Evolutionary conservation across 2,329 filamentous ascomycete species (phyloP).

Genomic region (Xylariaceae sp.): DNA sequence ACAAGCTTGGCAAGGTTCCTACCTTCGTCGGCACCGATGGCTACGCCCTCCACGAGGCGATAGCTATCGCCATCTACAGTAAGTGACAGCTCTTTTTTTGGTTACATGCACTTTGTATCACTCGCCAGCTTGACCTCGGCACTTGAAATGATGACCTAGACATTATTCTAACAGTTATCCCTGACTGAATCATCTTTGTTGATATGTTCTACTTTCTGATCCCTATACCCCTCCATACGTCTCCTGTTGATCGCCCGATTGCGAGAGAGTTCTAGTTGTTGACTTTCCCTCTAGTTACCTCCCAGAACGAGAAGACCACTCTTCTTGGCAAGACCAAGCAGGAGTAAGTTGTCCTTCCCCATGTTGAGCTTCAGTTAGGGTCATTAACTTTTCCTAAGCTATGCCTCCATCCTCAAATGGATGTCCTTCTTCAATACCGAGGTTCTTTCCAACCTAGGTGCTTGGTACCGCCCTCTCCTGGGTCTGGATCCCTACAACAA

Average conservation of each 20-base stretch:
- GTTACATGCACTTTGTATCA: constrained; percentile 20
- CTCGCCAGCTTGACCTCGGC: constrained; percentile 16
- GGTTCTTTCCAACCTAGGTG: constrained; percentile 74
- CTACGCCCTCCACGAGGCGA: constrained; percentile 85
- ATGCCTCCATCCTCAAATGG: constrained; percentile 98
- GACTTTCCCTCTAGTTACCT: constrained; percentile 72
- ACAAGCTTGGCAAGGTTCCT: constrained; percentile 89
- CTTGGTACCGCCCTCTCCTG: constrained; percentile 86
- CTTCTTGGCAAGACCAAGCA: constrained; percentile 99
- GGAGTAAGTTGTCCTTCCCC: constrained; percentile 67
- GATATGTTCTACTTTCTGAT: constrained; percentile 89
- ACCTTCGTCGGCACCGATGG: constrained; percentile 93
- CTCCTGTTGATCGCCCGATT: constrained; percentile 28
- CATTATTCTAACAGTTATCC: constrained; percentile 89
- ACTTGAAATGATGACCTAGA: constrained; percentile 72
- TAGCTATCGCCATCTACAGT: constrained; percentile 98
- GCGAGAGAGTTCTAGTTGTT: constrained; percentile 39
- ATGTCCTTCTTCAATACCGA: constrained; percentile 96
- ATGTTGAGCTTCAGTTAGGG: too few relatives aligned
- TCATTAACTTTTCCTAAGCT: constrained; percentile 54
- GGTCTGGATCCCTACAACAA: constrained; percentile 93
- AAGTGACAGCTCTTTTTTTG: constrained; percentile 57
- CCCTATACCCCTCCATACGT: constrained; percentile 42
- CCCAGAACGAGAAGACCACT: constrained; percentile 99
- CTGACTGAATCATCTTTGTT: constrained; percentile 94